Conservation (phyloP, 352 stramenopile species). For the Pythium diclinum region DNA sequence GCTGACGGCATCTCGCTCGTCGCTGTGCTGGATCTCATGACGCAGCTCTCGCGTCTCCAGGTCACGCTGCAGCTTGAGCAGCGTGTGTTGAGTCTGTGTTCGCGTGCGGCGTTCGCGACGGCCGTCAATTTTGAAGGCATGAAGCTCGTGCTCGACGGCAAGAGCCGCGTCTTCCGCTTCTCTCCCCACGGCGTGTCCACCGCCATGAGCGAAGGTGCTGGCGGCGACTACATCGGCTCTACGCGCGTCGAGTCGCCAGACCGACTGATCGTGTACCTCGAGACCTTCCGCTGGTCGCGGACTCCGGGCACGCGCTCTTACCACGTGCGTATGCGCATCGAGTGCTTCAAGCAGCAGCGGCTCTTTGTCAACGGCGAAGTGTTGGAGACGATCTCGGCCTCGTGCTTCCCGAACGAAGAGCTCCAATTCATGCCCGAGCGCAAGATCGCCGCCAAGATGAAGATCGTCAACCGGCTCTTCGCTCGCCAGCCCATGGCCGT, state of each 20-base stretch:
- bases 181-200: constrained; percentile 53
- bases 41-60: constrained; percentile 43
- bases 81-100: constrained; percentile 37
- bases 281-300: constrained; percentile 41
- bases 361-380: constrained; percentile 50
- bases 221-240: constrained; percentile 60
- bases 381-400: constrained; percentile 30
- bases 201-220: constrained; percentile 24
- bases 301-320: constrained; percentile 27
- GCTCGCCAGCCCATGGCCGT: constrained; percentile 8
- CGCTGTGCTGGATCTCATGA: constrained; percentile 44
- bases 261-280: constrained; percentile 44
- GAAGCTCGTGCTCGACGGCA: constrained; percentile 54
- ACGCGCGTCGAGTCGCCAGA: constrained; percentile 46
- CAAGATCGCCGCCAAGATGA: constrained; percentile 42
- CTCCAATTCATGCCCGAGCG: constrained; percentile 46
- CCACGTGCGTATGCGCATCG: constrained; percentile 42
- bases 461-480: constrained; percentile 10
- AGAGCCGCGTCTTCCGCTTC: constrained; percentile 54
- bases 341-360: constrained; percentile 39
- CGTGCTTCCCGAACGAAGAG: constrained; percentile 33
- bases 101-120: constrained; percentile 30
- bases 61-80: constrained; percentile 40
- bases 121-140: constrained; percentile 32
- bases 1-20: constrained; percentile 36